A percentile compares a stretch with the other conserved stretches of the same genome.
phyloP scores from a whole-genome alignment of 148 eudicot genomes.

The Rhododendron ferrugineum region DNA sequence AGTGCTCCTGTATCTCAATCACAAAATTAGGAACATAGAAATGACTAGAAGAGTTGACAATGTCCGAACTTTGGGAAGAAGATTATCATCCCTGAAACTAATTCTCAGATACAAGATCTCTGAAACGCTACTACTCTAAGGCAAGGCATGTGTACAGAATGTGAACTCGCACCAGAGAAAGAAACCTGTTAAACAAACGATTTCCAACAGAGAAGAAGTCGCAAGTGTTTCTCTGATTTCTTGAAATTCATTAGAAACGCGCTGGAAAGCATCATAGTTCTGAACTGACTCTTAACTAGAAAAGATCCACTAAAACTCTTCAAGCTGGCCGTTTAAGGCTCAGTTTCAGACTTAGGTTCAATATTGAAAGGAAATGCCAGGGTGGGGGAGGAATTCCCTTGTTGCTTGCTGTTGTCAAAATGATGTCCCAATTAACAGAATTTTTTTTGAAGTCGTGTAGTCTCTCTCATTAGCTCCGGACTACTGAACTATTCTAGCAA shows the following conservation, averaged over 20 bases:
- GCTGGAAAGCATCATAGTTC: neutral
- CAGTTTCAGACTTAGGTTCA: neutral
- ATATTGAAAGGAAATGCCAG: neutral
- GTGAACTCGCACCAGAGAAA: neutral
- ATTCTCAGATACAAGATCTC: neutral
- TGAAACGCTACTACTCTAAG: neutral
- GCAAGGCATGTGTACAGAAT: neutral
- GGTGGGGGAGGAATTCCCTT: neutral
- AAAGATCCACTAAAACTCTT: neutral
- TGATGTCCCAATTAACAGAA: neutral
- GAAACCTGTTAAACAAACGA: neutral
- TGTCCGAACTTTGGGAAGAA: neutral
- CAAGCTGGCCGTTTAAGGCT: neutral
- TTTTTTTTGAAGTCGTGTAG: neutral
- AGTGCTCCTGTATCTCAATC: neutral
- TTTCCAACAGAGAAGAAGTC: no score
- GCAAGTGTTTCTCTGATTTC: neutral
- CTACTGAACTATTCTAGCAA: neutral
- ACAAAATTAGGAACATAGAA: neutral
- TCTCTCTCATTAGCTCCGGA: neutral
- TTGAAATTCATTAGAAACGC: neutral
- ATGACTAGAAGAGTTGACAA: neutral
- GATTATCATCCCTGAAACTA: neutral
- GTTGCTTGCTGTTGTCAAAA: neutral
- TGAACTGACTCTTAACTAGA: neutral